phyloP scores from a whole-genome alignment of 352 stramenopile genomes.

The Phytophthora sojae region DNA sequence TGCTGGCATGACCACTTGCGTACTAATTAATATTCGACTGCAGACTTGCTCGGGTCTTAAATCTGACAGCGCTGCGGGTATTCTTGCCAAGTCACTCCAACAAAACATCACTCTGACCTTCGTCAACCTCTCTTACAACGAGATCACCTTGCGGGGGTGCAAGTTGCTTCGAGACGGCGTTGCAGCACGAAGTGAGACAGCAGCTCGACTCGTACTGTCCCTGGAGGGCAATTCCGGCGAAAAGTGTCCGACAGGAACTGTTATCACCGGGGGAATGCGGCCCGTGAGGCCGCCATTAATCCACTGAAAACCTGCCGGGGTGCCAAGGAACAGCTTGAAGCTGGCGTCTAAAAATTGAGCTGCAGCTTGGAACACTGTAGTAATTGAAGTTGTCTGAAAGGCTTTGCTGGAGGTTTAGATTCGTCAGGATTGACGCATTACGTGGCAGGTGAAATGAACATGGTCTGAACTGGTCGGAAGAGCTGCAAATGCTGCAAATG shows the following conservation, averaged over 20 bases:
- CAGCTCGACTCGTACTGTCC: constrained; percentile 28
- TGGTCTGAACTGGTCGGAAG: constrained; percentile 8
- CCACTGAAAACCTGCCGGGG: constrained; percentile 1
- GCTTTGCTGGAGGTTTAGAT: background rate
- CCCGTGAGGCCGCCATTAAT: constrained; percentile 19
- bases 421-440: constrained; percentile 8
- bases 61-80: constrained; percentile 60
- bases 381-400: constrained; percentile 1
- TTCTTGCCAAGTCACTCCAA: constrained; percentile 57
- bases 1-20: background rate
- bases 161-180: constrained; percentile 72
- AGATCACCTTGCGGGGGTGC: constrained; percentile 78
- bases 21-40: background rate
- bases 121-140: constrained; percentile 80
- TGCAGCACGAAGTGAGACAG: constrained; percentile 23
- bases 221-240: constrained; percentile 52
- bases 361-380: background rate
- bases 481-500: constrained; percentile 18
- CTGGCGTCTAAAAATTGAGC: background rate
- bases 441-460: too few relatives aligned
- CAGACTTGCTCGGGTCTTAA: constrained; percentile 73
- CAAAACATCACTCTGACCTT: constrained; percentile 51
- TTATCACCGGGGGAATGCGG: constrained; percentile 43
- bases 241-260: constrained; percentile 39
- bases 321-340: background rate